Percentiles rank a stretch among this genome's conserved stretches.
These are phyloP conservation scores for Gleditsia sinensis DNA, from an alignment of 306 rosid species.

Conservation along the genomic window DNA sequence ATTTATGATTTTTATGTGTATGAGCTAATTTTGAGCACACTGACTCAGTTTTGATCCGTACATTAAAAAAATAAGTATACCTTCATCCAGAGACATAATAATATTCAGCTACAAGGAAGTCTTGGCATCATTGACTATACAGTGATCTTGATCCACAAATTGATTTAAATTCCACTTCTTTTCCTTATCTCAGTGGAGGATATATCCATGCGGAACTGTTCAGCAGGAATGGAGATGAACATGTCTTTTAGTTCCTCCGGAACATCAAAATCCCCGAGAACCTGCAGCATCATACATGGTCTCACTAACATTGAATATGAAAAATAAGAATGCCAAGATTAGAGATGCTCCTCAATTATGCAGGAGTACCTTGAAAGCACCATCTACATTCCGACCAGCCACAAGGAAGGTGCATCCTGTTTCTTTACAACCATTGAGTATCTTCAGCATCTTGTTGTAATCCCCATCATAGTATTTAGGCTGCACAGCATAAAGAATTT, in stretches of 20 bases:
- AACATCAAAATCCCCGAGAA: conserved; percentile 77
- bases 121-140: background rate
- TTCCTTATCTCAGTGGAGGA: conserved; percentile 84
- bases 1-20: background rate
- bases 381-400: conserved; percentile 79
- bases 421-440: conserved; percentile 65
- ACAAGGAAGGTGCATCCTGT: conserved; percentile 82
- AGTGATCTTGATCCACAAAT: background rate
- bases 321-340: background rate
- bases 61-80: background rate
- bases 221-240: conserved; percentile 78
- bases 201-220: conserved; percentile 76
- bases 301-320: conserved; percentile 16
- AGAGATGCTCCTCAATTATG: conserved; percentile 15
- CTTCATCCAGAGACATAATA: background rate
- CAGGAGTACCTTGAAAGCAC: conserved; percentile 70
- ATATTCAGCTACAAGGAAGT: background rate
- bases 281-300: conserved; percentile 44
- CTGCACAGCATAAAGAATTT: conserved; percentile 42
- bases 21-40: background rate
- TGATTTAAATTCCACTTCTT: conserved; percentile 52
- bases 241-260: conserved; percentile 77
- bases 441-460: conserved; percentile 71
- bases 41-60: background rate
- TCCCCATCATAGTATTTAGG: conserved; percentile 90